Base-by-base conservation (phyloP, 352 stramenopile species). In the Globisporangium iwayamae region DNA sequence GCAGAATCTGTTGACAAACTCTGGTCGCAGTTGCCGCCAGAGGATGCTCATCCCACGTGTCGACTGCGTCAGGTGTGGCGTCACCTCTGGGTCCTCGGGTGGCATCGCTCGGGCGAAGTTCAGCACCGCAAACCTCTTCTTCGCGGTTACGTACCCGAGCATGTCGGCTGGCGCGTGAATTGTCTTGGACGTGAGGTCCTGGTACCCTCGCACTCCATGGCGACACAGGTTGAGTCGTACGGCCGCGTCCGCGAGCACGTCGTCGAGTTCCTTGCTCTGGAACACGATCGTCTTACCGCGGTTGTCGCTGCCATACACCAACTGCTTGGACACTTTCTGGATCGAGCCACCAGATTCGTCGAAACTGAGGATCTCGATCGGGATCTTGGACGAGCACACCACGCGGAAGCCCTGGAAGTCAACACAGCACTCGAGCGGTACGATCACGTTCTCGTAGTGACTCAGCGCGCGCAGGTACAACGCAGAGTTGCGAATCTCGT, bases 331-430 rank as follows among this genome's bases (percentile, higher is more conserved):
- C 0, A 81, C 60, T 36, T 84, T 86, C 51, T 93, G 81, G 10
- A 91, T 79, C 6, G 60, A 62, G 10, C 73, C 73, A 0, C 78
- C 82, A 0, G 76, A 72, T 47, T 94, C 85, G 32, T 81, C 87
- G 71, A 87, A 91, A 20, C 77, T 65, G 2, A 89, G 61, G 32
- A 82, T 70, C 62, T 93, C 83, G 28, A 97, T 87, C 0, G 91
- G 87, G 7, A 97, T 64, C 68, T 96, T 96, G 0, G 91, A 89
- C 9, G 79, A 71, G 55, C 87, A 96, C 9, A 97, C 54, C 10
- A 98, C 78, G 0, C 92, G 83, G 58, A 93, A 95, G 9, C 92
- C 92, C 63, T 90, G 79, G 59, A 84, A 98, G 65, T 98, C 92
- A 16, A 98, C 81, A 0, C 70, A 85, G 39, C 81, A 94, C 43